These are phyloP conservation scores for Pelargonium fulgidum DNA, from an alignment of 441 rosid genomes.

Conservation along the genomic window DNA sequence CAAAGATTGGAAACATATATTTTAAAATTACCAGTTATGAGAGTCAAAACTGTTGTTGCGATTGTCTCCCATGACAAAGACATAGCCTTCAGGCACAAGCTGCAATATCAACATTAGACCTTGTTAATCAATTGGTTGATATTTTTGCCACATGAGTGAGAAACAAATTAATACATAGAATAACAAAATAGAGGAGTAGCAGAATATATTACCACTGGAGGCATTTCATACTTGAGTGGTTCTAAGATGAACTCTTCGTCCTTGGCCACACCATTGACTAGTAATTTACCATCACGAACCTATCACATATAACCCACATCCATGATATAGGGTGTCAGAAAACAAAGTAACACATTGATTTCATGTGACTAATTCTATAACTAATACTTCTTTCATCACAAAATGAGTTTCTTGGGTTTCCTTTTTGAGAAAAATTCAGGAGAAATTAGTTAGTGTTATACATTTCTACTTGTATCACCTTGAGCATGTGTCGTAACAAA, in stretches of 20 bases:
- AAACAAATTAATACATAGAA: background rate
- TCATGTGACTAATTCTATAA: background rate
- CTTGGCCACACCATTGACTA: conserved; percentile 41
- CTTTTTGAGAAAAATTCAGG: too few species aligned
- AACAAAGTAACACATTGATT: background rate
- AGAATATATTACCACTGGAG: conserved; percentile 34
- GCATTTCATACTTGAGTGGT: conserved; percentile 50
- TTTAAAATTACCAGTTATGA: conserved; percentile 48
- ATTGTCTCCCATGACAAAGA: conserved; percentile 68
- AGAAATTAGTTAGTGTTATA: too few species aligned
- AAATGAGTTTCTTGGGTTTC: too few species aligned
- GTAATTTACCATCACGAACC: conserved; percentile 53
- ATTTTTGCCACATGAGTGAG: background rate
- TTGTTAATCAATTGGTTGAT: background rate
- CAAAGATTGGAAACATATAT: background rate
- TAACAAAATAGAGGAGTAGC: background rate
- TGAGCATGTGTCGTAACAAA: too few species aligned
- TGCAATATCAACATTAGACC: conserved; percentile 22
- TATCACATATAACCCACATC: conserved; percentile 15
- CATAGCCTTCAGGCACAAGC: conserved; percentile 57
- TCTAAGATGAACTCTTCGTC: conserved; percentile 55
- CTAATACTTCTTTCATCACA: background rate
- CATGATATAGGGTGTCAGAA: background rate
- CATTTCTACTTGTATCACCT: too few species aligned
- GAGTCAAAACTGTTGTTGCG: conserved; percentile 69